Evolutionary conservation across 2,329 filamentous ascomycete species (phyloP).

Genomic region (Cladosporium sphaerospermum): DNA sequence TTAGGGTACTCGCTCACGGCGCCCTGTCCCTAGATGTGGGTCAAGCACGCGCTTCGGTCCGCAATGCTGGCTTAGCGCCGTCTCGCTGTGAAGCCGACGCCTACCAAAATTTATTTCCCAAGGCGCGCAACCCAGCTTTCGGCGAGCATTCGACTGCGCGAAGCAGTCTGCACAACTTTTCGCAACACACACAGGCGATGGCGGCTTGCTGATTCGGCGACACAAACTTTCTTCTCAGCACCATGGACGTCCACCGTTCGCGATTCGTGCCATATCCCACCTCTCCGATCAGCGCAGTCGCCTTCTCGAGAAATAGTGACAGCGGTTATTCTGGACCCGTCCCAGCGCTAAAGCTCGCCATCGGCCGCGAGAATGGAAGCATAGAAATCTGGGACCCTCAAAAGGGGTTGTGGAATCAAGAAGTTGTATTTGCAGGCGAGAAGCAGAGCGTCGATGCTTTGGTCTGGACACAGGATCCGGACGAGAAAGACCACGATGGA

Average conservation of each 20-base stretch:
- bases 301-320: constrained; percentile 73
- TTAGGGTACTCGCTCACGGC: too few species aligned
- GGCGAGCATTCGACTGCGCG: background rate
- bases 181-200: constrained; percentile 4
- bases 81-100: background rate
- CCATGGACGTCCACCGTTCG: constrained; percentile 94
- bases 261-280: constrained; percentile 91
- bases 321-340: constrained; percentile 31
- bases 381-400: constrained; percentile 97
- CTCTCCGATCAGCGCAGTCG: constrained; percentile 86
- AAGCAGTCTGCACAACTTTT: background rate
- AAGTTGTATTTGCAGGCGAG: constrained; percentile 78
- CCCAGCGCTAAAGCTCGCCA: constrained; percentile 67
- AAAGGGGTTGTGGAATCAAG: constrained; percentile 79
- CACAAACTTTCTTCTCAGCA: background rate
- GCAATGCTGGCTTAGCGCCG: background rate
- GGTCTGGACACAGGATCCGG: constrained; percentile 82
- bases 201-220: background rate
- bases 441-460: constrained; percentile 85
- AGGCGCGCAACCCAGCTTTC: background rate
- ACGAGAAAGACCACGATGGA: constrained; percentile 60
- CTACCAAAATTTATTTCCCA: background rate
- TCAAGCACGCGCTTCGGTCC: background rate
- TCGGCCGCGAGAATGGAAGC: constrained; percentile 89
- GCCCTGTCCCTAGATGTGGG: too few species aligned